Base-by-base conservation (phyloP, 2,329 filamentous ascomycete species). In the Domatiomyces globalis region DNA sequence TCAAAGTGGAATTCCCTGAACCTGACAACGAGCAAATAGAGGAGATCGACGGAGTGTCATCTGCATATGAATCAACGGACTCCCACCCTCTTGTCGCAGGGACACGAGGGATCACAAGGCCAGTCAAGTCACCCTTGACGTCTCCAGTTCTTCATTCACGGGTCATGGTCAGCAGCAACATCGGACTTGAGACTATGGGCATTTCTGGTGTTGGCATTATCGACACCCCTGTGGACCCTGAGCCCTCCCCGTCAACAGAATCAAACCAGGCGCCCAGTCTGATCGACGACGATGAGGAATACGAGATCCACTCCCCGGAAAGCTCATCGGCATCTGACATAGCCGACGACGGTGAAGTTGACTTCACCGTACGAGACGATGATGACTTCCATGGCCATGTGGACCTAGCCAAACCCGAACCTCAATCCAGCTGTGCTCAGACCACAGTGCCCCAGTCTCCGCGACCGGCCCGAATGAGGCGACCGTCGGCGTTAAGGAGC, bases 201-300 rank as follows among this genome's bases (percentile, higher is more conserved):
- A 39, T 39, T 5, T 39, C 33, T 39, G 15, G 33, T 15, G 10
- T 39, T 4, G 33, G 15, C 33, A 39, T 39, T 15, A 33, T 50
- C 22, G 43, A 25, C 47, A 46, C 51, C n/a, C n/a, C 44, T 29
- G 15, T 46, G 12, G 33, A 39, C 15, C 43, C 45, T 20, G 63
- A 63, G 17, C 61, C 60, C 10, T 59, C 57, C 19, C 63, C 67
- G 22, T 63, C 67, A 44, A 68, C 81, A 45, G 74, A 82, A 48
- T 84, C 83, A 65, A 87, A 87, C 66, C 85, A 85, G 58, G 84
- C 85, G 7, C 85, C 85, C 19, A 87, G 83, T 60, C 74, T 89
- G 47, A 84, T 88, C 62, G 87, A 84, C 67, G 85, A 89, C 66
- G 84, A 87, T 62, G 83, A 84, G 60, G 84, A 87, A 63, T 86